phyloP scores from a whole-genome alignment of 2,329 filamentous ascomycete species.

The Epichloe sylvatica region DNA sequence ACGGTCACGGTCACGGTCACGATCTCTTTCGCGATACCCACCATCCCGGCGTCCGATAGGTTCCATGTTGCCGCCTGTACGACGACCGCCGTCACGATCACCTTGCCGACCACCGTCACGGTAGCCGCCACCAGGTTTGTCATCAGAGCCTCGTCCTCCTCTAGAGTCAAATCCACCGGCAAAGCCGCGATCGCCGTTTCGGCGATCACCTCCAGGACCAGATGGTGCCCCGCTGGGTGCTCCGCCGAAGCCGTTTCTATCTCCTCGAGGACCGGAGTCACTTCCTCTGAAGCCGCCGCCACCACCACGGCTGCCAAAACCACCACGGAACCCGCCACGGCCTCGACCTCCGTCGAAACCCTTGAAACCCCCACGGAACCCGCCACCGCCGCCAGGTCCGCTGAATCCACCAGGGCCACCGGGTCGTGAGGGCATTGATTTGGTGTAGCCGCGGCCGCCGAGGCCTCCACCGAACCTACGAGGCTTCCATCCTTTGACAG shows the following conservation, averaged over 20 bases:
- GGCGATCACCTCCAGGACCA: conserved; percentile 39
- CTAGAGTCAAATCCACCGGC: conserved; percentile 40
- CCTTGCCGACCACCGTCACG: conserved; percentile 24
- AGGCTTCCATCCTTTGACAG: conserved; percentile 86
- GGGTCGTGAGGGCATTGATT: conserved; percentile 58
- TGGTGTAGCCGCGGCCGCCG: conserved; percentile 86
- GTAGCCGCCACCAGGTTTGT: conserved; percentile 36
- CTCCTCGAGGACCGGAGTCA: conserved; percentile 19
- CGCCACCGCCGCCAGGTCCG: conserved; percentile 35
- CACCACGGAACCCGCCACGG: conserved; percentile 25
- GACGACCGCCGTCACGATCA: conserved; percentile 24
- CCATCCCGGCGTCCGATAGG: conserved; percentile 57
- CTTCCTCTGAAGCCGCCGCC: conserved; percentile 40
- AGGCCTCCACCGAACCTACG: conserved; percentile 83
- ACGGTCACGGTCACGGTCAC: conserved; percentile 39
- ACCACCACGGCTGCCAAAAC: conserved; percentile 37
- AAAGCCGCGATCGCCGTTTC: conserved; percentile 26
- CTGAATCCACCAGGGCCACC: conserved; percentile 46
- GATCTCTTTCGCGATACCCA: conserved; percentile 35
- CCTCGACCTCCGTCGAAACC: conserved; percentile 32
- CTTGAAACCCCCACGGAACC: conserved; percentile 32
- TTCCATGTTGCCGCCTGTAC: conserved; percentile 69
- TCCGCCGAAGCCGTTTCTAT: conserved; percentile 30
- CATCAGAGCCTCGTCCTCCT: conserved; percentile 43
- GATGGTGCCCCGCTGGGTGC: conserved; percentile 46